Evolutionary conservation across 2,329 filamentous ascomycete species (phyloP), one percentile per base, ranked within the genome.

Genomic region (Botrytis aclada): DNA sequence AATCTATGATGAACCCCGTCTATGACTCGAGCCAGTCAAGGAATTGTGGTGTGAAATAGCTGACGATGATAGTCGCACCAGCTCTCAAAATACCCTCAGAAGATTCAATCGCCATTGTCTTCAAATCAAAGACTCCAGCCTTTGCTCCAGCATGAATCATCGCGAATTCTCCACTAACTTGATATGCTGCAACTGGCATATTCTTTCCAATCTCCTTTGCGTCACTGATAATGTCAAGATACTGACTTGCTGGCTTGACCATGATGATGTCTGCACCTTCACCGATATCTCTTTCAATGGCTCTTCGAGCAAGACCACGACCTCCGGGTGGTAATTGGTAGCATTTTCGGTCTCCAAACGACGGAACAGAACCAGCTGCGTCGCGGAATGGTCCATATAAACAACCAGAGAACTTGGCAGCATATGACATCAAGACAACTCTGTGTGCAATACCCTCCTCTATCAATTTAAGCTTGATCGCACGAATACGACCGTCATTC

Each of bases 231-330:
- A 99, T 97, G 83, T 99, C 96, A 63, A 99, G 88, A 82, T 97
- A 99, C 82, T 95, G 94, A 79, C 93, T 93, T 16, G 96, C 96
- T 3, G 96, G 96, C 87, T 99, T 99, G 75, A 99, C 96, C 95
- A 99, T 98, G 83, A 99, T 97, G 78, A 98, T 94, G 80, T 99
- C 96, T 32, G 96, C 96, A 39, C 96, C 96, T 84, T 99, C 96
- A 76, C 87, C 88, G 77, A 99, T 95, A 81, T 99, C 96, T 77
- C 96, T 89, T 58, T 90, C 85, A 76, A 99, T 98, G 66, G 96
- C 96, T 77, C 96, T 90, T 76, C 96, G 90, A 25, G 96, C 96
- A 62, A 99, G 89, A 47, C 96, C 96, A 69, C 96, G 92, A 39
- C 95, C 96, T 74, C 95, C 95, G 0, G 94, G 94, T 1, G 96